Conservation (phyloP, 2,329 filamentous ascomycete species). For the Tolypocladium pustulatum region DNA sequence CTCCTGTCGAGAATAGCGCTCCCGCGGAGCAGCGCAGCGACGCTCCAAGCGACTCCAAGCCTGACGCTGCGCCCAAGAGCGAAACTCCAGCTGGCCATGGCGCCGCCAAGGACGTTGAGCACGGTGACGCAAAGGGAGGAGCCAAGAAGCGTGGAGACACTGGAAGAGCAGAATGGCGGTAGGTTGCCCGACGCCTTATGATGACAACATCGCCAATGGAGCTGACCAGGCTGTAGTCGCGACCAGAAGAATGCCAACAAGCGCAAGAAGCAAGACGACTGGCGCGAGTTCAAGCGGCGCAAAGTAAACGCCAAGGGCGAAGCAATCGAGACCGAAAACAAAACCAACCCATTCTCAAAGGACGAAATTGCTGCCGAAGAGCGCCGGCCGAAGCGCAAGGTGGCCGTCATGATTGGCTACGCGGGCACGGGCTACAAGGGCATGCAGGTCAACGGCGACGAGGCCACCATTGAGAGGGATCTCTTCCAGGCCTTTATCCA, state of each 20-base stretch:
- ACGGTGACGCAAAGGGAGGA: conserved; percentile 4
- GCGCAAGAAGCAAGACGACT: conserved; percentile 27
- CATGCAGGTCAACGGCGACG: conserved; percentile 76
- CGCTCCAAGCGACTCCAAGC: conserved; percentile 1
- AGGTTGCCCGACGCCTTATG: background rate
- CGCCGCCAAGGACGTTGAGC: background rate
- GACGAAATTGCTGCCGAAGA: conserved; percentile 85
- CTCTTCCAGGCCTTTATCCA: conserved; percentile 85
- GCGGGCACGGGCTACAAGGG: conserved; percentile 94
- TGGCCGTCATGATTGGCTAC: conserved; percentile 91
- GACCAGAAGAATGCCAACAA: conserved; percentile 22
- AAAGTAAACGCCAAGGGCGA: conserved; percentile 27
- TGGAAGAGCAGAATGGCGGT: conserved; percentile 14
- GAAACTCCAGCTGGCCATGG: background rate
- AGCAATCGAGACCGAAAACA: conserved; percentile 15
- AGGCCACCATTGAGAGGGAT: conserved; percentile 94
- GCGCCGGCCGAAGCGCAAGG: conserved; percentile 87
- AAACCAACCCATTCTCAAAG: conserved; percentile 44
- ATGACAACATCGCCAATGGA: conserved; percentile 11
- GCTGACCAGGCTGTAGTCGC: conserved; percentile 25
- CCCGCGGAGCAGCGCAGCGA: conserved; percentile 6
- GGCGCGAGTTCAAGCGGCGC: conserved; percentile 29
- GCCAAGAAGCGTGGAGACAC: conserved; percentile 13
- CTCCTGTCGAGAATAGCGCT: conserved; percentile 15
- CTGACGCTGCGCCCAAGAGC: background rate